Evolutionary conservation across 768 basidiomycete species (phyloP), one percentile per base, ranked within the genome.

Genomic region (Rhodotorula paludigena): DNA sequence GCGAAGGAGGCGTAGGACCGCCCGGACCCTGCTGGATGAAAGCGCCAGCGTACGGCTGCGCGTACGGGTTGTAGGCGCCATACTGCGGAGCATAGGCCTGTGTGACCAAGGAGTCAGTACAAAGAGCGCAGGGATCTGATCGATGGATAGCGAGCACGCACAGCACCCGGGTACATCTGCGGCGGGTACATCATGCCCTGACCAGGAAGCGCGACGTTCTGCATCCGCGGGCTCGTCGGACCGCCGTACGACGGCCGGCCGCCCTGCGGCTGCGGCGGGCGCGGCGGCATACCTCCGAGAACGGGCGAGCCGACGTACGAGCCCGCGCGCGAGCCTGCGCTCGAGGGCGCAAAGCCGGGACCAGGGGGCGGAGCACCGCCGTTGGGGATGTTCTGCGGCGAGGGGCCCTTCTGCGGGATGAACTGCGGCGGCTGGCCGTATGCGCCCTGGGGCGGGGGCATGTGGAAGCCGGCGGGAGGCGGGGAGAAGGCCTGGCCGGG

Each of bases 371-470:
- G n/a, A n/a, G n/a, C n/a, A 61, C 64, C 65, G 41, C 64, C 71
- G 57, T 72, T 72, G 41, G 71, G 71, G 57, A 72, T 72, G 39
- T 66, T 63, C 52, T 68, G 71, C n/a, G 68, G 63, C 23, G 71
- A 60, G 42, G 71, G 67, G 39, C 64, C 57, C 54, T 72, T 72
- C 58, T 52, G 42, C 18, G 66, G 61, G 44, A 68, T 36, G 71
- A 68, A 65, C 25, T 21, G n/a, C 18, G 54, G 54, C 44, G 62
- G 20, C 35, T 47, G 53, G 8, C 25, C 36, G 28, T 55, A 55
- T 8, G 59, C 32, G 35, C 21, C n/a, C 23, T 33, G 25, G 30
- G 39, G 63, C 33, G 60, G 47, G 42, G 61, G 53, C 52, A 59
- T 59, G 52, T 63, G 53, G 67, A 63, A 64, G 25, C 48, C 33